Conservation (phyloP, 2,329 filamentous ascomycete genomes). For the Fusarium sambucinum region DNA sequence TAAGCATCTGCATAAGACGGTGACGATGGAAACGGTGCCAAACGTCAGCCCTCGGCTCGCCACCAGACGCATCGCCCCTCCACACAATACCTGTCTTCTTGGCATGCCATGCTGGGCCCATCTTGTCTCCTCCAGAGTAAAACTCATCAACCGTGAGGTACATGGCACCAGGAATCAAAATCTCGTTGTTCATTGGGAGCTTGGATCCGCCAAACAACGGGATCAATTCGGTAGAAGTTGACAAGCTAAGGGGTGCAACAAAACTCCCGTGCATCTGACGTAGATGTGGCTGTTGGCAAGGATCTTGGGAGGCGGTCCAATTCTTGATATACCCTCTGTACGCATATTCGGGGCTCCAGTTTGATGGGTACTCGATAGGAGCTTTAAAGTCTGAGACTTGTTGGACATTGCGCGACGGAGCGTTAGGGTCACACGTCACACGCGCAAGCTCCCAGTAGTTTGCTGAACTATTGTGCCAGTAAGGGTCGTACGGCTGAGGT, state of each 20-base stretch:
- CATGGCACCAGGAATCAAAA: constrained; percentile 73
- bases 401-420: constrained; percentile 58
- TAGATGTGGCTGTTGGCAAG: constrained; percentile 68
- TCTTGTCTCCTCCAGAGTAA: constrained; percentile 67
- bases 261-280: constrained; percentile 68
- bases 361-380: constrained; percentile 52
- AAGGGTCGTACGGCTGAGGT: constrained; percentile 58
- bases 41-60: constrained; percentile 63
- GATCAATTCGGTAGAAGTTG: constrained; percentile 66
- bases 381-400: constrained; percentile 49
- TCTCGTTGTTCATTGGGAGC: constrained; percentile 72
- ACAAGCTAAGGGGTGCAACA: constrained; percentile 64
- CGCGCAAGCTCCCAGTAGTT: constrained; percentile 71
- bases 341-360: constrained; percentile 54
- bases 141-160: constrained; percentile 70
- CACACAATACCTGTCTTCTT: constrained; percentile 70
- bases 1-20: constrained; percentile 76
- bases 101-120: constrained; percentile 68
- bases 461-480: constrained; percentile 60
- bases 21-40: constrained; percentile 80
- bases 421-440: constrained; percentile 68
- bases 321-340: constrained; percentile 66
- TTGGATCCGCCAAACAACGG: constrained; percentile 74
- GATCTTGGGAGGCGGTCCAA: constrained; percentile 68
- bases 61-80: constrained; percentile 75